These are phyloP conservation scores for Dendrocalamus latiflorus DNA, from an alignment of 202 grass and related monocot species.

Conservation along the genomic window DNA sequence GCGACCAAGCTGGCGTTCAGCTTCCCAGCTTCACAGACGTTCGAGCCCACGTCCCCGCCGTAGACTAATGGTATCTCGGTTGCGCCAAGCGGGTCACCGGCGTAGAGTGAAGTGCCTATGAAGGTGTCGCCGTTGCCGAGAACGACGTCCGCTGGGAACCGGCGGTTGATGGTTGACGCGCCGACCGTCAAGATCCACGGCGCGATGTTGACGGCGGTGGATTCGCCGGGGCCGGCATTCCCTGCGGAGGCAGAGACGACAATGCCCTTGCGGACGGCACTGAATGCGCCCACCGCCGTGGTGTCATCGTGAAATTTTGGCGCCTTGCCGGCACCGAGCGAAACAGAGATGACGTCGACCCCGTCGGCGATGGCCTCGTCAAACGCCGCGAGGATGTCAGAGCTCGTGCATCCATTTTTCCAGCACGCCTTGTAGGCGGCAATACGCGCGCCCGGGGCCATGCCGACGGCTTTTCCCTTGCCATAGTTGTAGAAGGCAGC, in stretches of 20 bases:
- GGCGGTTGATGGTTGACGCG: constrained; percentile 42
- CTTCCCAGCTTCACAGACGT: no score
- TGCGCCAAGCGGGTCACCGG: neutral
- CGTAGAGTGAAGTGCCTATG: constrained; percentile 7
- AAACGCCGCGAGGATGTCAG: constrained; percentile 39
- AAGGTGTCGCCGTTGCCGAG: constrained; percentile 24
- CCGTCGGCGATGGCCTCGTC: constrained; percentile 33
- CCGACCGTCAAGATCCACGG: constrained; percentile 40
- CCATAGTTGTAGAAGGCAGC: constrained; percentile 30
- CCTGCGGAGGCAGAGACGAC: constrained; percentile 30
- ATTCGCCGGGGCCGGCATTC: constrained; percentile 12
- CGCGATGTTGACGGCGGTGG: constrained; percentile 15
- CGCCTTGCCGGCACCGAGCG: no score
- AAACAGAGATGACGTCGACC: constrained; percentile 36
- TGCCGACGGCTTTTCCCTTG: constrained; percentile 14
- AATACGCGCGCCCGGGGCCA: constrained; percentile 35
- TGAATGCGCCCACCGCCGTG: no score
- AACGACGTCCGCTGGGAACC: constrained; percentile 15
- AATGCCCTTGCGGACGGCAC: no score
- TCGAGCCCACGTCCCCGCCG: no score
- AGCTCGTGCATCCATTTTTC: constrained; percentile 11
- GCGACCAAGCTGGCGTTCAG: no score
- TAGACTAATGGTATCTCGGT: no score
- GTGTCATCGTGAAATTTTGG: no score
- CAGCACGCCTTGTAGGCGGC: constrained; percentile 49